Evolutionary conservation across 257 asterid species (phyloP), one percentile per base, ranked within the genome.

Genomic region (Scutellaria galericulata): DNA sequence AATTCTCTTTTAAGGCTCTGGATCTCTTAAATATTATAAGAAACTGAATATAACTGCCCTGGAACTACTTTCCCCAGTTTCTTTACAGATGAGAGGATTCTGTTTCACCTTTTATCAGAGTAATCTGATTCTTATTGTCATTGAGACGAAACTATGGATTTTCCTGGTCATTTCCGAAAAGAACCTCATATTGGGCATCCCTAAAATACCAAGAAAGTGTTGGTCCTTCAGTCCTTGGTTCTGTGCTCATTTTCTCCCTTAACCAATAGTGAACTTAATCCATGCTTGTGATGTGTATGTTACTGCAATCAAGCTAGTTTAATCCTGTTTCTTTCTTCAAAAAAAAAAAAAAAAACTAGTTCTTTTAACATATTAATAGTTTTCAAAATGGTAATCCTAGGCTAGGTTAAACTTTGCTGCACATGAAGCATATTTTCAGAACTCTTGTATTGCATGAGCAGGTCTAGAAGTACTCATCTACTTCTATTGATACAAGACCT

Each of bases 61-160:
- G 66, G 59, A 70, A 71, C 66, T 52, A 60, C 76, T 47, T 69
- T 41, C 35, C 66, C n/a, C 18, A 53, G 35, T 75, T 1, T 53
- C 41, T 68, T 68, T 44, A 2, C 50, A 66, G 40, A 66, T 6
- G 56, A 52, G 46, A 54, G 37, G 56, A 37, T 58, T 54, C 51
- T 73, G 10, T 66, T 65, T 58, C 45, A n/a, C 53, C 61, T 56
- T 8, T 74, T 40, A 42, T 18, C 55, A 73, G 71, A 40, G 37
- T 40, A 40, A 41, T 63, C 55, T 51, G 42, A n/a, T 69, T 56
- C 54, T 14, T 45, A 44, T 46, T 70, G 58, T 24, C 27, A 24
- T 24, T 24, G 27, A 66, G 46, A 27, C 12, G 37, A 44, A 46
- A 64, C 20, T 27, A 14, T 70, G 75, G 66, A 9, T 27, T 70